Percentiles rank a stretch among this genome's conserved stretches.
These are phyloP conservation scores for Croton laevigatus DNA, from an alignment of 441 rosid species.

Conservation along the genomic window DNA sequence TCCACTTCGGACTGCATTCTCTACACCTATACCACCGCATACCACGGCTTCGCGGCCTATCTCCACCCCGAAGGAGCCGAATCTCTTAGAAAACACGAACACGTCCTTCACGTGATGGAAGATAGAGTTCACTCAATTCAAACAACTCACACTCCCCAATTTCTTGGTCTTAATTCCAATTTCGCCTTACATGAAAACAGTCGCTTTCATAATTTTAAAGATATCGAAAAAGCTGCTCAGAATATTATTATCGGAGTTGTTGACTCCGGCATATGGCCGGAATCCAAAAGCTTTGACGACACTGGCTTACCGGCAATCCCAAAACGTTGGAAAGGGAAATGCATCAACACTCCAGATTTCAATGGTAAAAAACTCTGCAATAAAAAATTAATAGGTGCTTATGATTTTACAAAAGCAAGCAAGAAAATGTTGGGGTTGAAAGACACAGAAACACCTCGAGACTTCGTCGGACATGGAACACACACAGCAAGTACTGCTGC, in stretches of 20 bases:
- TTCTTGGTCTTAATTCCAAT: conserved; percentile 60
- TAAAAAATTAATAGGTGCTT: conserved; percentile 71
- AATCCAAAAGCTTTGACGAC: conserved; percentile 60
- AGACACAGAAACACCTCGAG: background rate
- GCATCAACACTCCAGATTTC: conserved; percentile 64
- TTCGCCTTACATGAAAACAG: conserved; percentile 37
- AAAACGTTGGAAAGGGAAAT: conserved; percentile 58
- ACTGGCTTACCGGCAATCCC: conserved; percentile 55
- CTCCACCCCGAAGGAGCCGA: conserved; percentile 53
- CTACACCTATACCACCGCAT: conserved; percentile 59
- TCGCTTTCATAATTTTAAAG: conserved; percentile 25
- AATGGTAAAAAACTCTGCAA: conserved; percentile 52
- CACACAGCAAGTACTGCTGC: background rate
- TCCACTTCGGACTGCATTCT: conserved; percentile 41
- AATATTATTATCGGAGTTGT: conserved; percentile 67
- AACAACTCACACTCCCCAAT: conserved; percentile 68
- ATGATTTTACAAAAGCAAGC: conserved; percentile 57
- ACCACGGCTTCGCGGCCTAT: conserved; percentile 70
- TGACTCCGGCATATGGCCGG: conserved; percentile 90
- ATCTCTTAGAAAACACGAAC: conserved; percentile 37
- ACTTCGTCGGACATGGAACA: conserved; percentile 1
- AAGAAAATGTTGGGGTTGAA: background rate
- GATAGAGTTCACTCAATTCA: conserved; percentile 63
- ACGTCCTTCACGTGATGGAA: conserved; percentile 59
- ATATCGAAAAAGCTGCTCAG: conserved; percentile 36